Percentiles rank a stretch among this genome's conserved stretches.
These are phyloP conservation scores for Solanum ahanhuiri DNA, from an alignment of 257 asterid genomes.

Conservation along the genomic window DNA sequence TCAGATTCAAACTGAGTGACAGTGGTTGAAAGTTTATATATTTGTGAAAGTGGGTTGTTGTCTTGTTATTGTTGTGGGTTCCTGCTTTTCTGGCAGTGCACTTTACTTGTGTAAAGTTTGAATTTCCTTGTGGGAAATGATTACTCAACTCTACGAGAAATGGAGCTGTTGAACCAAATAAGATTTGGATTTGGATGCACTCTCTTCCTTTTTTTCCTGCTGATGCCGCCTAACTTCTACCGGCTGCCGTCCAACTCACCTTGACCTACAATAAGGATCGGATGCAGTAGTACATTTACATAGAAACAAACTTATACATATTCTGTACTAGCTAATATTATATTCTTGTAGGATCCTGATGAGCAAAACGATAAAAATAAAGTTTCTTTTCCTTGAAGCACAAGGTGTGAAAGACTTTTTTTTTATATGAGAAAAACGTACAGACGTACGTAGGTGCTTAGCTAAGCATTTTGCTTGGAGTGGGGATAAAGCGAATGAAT, in stretches of 20 bases:
- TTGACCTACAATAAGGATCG: too few relatives aligned
- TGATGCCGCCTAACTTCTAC: background rate
- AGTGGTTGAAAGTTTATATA: background rate
- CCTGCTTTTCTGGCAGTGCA: background rate
- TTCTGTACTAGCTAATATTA: background rate
- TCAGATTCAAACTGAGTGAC: background rate
- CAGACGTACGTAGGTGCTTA: background rate
- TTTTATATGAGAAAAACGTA: background rate
- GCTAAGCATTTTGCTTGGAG: background rate
- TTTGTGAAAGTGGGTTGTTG: background rate
- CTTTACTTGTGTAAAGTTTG: background rate
- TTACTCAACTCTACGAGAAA: background rate
- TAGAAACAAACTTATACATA: background rate
- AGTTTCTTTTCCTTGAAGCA: background rate
- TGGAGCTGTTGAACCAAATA: background rate
- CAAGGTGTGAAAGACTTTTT: background rate
- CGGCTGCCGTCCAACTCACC: background rate
- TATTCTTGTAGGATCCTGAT: background rate
- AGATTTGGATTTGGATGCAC: background rate
- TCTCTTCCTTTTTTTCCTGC: background rate
- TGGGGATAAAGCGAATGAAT: background rate
- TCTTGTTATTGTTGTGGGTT: background rate
- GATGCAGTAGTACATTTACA: background rate
- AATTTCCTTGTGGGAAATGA: background rate
- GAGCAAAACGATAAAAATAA: background rate